These are phyloP conservation scores for Mycotypha africana DNA, from an alignment of 371 early-diverging fungal species.

Conservation along the genomic window DNA sequence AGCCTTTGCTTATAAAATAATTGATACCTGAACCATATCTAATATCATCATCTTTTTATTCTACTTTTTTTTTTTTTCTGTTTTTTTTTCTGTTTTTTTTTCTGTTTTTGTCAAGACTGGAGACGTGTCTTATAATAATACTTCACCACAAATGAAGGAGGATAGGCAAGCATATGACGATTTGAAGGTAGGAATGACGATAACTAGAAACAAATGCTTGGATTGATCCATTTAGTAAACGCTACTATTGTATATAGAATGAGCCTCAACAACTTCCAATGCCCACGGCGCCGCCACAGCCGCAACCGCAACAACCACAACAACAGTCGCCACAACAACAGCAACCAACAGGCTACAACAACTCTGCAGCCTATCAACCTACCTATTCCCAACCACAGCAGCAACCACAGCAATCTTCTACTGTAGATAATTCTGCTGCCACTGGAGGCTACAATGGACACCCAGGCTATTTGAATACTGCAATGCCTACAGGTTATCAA, in stretches of 20 bases:
- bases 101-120: no score
- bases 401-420: constrained; percentile 6
- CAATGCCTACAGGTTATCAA: constrained; percentile 9
- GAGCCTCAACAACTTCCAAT: constrained; percentile 4
- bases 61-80: background rate
- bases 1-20: background rate
- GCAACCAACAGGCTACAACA: no score
- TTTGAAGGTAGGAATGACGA: constrained; percentile 4
- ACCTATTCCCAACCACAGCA: constrained; percentile 2
- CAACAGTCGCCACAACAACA: constrained; percentile 5
- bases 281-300: constrained; percentile 1
- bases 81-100: no score
- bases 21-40: background rate
- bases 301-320: constrained; percentile 4
- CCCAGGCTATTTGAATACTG: constrained; percentile 21
- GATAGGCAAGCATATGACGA: constrained; percentile 15
- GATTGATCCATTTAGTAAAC: background rate
- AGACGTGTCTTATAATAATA: constrained; percentile 20
- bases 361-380: constrained; percentile 2
- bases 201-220: no score
- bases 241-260: background rate
- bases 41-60: background rate
- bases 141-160: constrained; percentile 14
- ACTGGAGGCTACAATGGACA: constrained; percentile 12
- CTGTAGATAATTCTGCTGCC: constrained; percentile 1